Evolutionary conservation across 306 rosid genomes (phyloP), one percentile per base, ranked within the genome.

Genomic region (Prunus mira): DNA sequence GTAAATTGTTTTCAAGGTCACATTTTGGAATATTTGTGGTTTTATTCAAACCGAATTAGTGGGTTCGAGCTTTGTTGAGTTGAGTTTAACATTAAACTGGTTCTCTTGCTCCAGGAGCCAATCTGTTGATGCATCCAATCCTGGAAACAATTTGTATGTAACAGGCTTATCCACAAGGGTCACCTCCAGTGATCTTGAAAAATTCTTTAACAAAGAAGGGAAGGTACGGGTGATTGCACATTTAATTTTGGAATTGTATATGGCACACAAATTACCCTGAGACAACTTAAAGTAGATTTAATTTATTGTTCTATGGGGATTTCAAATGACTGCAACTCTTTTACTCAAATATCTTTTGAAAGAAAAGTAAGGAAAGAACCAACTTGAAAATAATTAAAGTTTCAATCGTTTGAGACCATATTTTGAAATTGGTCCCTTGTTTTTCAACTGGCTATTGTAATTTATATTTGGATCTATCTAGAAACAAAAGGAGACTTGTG

Each of bases 81-180:
- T 52, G 9, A 11, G 9, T 43, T 67, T 70, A 54, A 43, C 25
- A 49, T 19, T 4, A 18, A 25, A 60, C 14, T 74, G 10, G 52
- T 58, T 71, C 62, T 71, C 11, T 65, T 57, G 65, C 73, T 47
- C 17, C 77, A 85, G 87, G 87, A 83, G 84, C 66, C 81, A 77
- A 52, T 65, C 76, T 61, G 76, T 0, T 46, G 80, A 60, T 49
- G 78, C 47, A 22, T 9, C 65, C 72, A 88, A 88, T 85, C 86
- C 86, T 50, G 87, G 91, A 71, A 88, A 88, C 69, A 87, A 80
- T 84, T 71, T 87, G 74, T 87, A 77, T 64, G 84, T 85, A 69
- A 85, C 81, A 4, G 86, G 87, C 63, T 76, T 88, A 69, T 76
- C 91, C 76, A 80, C 86, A 15, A 83, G 91, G 82, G 65, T 79